Base-by-base conservation (phyloP, 2,329 filamentous ascomycete species). In the Fragosphaeria purpurea region DNA sequence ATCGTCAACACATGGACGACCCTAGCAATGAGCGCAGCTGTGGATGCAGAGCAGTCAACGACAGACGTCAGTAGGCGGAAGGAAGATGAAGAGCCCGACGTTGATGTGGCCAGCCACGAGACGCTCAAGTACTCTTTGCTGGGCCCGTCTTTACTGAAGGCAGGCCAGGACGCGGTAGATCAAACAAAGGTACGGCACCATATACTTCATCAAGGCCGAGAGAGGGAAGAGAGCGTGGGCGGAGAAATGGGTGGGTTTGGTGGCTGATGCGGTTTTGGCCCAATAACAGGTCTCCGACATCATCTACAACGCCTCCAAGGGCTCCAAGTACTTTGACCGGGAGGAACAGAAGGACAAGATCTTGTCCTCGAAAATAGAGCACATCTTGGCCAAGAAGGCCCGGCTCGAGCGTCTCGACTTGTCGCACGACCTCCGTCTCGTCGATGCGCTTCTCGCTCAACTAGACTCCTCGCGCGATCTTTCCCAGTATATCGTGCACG, bases 251-350 rank as follows among this genome's bases (percentile, higher is more conserved):
- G 22, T 22, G 22, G 22, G 22, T 22, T 22, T 22, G 22, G 22
- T 22, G 22, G 22, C 22, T 22, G 22, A 22, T 22, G 22, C 22
- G 3, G 3, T 22, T 22, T 22, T 22, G 22, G 22, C 22, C 22
- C 22, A 22, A 22, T 22, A 31, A 10, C 46, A 85, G 82, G 89
- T 98, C 46, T 94, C 90, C 3, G 90, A 97, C 60, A 84, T 97
- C 58, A 98, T 98, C 53, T 97, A 96, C 69, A 88, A 95, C 65
- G 89, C 90, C 9, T 96, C 89, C 12, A 96, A 94, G 64, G 93
- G 93, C 45, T 95, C 88, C 58, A 96, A 95, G 65, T 98, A 85
- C 70, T 98, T 97, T 75, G 87, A 85, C 58, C 88, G 90, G 53
- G 93, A 98, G 66, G 85, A 95, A 63, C 76, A 71, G 51, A 85